These are phyloP conservation scores for Earliella scabrosa DNA, from an alignment of 1,284 basidiomycete species.

Conservation along the genomic window DNA sequence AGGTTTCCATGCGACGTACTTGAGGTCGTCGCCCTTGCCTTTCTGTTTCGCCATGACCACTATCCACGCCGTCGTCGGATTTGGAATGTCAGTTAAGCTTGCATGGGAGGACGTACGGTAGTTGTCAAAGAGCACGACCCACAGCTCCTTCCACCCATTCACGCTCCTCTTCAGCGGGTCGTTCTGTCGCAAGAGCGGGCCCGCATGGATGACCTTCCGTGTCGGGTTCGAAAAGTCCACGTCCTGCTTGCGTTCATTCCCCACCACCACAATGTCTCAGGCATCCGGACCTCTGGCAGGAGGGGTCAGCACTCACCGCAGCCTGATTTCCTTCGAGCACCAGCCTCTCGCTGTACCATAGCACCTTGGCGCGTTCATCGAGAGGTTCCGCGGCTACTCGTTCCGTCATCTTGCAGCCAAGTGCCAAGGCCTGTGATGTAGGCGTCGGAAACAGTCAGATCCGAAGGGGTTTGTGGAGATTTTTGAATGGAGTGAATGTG, in stretches of 20 bases:
- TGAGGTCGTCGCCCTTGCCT: conserved; percentile 71
- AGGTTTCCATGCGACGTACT: conserved; percentile 80
- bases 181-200: conserved; percentile 17
- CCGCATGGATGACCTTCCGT: conserved; percentile 20
- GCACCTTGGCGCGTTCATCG: conserved; percentile 5
- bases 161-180: conserved; percentile 59
- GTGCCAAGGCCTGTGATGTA: too few species aligned
- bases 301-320: conserved; percentile 6
- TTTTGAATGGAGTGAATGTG: too few species aligned
- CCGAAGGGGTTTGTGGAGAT: too few species aligned
- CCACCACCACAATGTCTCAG: background rate
- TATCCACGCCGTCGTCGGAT: conserved; percentile 33
- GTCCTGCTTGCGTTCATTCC: conserved; percentile 2
- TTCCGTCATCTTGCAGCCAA: too few species aligned
- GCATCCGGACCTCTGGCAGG: background rate
- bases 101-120: conserved; percentile 63
- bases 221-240: conserved; percentile 12
- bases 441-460: too few species aligned
- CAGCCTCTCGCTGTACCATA: conserved; percentile 18
- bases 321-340: conserved; percentile 12
- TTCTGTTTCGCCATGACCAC: conserved; percentile 88
- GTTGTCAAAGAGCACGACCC: conserved; percentile 90
- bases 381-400: background rate
- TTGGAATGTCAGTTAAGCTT: too few species aligned
- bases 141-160: conserved; percentile 81